These are phyloP conservation scores for Leptographium lundbergii DNA, from an alignment of 2,329 filamentous ascomycete species.

Conservation along the genomic window DNA sequence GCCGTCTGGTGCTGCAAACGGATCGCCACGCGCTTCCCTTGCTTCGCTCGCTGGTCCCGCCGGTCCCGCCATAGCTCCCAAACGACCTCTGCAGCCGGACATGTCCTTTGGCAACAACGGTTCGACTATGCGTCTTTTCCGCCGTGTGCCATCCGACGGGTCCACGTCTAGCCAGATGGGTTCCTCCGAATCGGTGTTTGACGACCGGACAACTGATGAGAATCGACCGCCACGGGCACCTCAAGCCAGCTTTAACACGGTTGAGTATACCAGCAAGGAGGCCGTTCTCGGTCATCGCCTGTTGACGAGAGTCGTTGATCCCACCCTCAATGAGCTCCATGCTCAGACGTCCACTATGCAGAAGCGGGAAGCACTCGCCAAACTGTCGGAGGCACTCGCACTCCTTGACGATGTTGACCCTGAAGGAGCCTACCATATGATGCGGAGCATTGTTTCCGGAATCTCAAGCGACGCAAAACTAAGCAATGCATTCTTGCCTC, in stretches of 20 bases:
- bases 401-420: constrained; percentile 78
- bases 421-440: constrained; percentile 75
- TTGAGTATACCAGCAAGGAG: constrained; percentile 60
- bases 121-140: constrained; percentile 85
- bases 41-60: not conserved
- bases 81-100: constrained; percentile 75
- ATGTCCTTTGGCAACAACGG: constrained; percentile 89
- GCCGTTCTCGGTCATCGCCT: constrained; percentile 68
- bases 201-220: constrained; percentile 35
- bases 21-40: constrained; percentile 13
- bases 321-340: constrained; percentile 71
- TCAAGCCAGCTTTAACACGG: constrained; percentile 19
- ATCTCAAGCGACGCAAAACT: constrained; percentile 60
- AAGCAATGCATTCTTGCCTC: constrained; percentile 31
- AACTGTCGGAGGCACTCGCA: constrained; percentile 75
- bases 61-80: constrained; percentile 34
- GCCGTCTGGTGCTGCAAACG: constrained; percentile 23
- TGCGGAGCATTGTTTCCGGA: constrained; percentile 64
- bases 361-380: constrained; percentile 73
- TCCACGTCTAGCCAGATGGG: constrained; percentile 30
- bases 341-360: constrained; percentile 56
- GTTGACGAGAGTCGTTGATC: constrained; percentile 71
- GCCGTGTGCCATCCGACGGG: constrained; percentile 64
- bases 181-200: not conserved
- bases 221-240: constrained; percentile 38